Evolutionary conservation across 176 grass and related monocot species (phyloP).

Genomic region (Oryza rufipogon): DNA sequence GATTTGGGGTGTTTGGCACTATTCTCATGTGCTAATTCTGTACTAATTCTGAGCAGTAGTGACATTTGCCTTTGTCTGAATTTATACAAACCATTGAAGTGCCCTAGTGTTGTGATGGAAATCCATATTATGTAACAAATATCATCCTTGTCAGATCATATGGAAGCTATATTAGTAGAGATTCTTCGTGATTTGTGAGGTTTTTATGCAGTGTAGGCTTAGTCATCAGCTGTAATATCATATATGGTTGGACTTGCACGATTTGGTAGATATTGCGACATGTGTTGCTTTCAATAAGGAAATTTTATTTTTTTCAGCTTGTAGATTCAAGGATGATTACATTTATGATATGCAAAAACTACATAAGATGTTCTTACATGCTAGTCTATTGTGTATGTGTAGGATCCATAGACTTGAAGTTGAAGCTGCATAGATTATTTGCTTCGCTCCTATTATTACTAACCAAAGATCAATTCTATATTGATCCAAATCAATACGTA

Average conservation of each 20-base stretch:
- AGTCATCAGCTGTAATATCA: neutral
- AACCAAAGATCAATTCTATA: too few species aligned
- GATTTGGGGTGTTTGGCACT: neutral
- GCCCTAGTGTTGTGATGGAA: neutral
- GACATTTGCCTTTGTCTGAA: neutral
- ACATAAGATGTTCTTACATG: neutral
- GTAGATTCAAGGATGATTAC: neutral
- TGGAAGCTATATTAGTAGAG: neutral
- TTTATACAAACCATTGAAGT: neutral
- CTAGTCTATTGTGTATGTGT: neutral
- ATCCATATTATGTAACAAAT: neutral
- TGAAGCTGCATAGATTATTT: too few species aligned
- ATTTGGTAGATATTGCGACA: neutral
- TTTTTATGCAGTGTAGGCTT: neutral
- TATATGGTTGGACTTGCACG: neutral
- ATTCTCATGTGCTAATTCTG: neutral
- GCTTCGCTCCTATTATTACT: too few species aligned
- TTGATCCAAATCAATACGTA: too few species aligned
- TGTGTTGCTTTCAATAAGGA: neutral
- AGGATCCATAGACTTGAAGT: neutral
- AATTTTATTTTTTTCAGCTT: slow-evolving; percentile 10
- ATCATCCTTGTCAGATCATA: neutral
- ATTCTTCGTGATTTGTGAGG: neutral
- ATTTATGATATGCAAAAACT: neutral
- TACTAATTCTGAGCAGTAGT: neutral